phyloP scores from a whole-genome alignment of 176 grass and related monocot species.

The Carex littledalei region DNA sequence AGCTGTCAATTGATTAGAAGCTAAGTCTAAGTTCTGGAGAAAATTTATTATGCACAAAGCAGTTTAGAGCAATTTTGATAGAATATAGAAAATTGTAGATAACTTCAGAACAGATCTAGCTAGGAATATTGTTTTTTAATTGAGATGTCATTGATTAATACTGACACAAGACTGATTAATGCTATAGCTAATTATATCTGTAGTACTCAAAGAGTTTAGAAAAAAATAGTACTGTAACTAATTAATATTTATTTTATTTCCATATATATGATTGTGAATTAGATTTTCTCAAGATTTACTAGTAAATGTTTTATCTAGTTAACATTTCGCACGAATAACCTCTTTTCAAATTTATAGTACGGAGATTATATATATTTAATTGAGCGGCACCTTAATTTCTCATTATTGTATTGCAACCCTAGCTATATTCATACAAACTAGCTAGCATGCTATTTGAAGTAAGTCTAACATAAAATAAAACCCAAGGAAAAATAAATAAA shows the following conservation, averaged over 20 bases:
- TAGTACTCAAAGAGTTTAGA: not conserved
- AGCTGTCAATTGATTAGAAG: not conserved
- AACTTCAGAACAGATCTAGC: not conserved
- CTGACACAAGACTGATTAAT: not conserved
- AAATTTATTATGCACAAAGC: not conserved
- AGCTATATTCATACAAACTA: too few species aligned
- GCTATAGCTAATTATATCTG: not conserved
- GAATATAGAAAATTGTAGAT: not conserved
- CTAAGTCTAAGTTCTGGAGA: not conserved
- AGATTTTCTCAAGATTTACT: not conserved
- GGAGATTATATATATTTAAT: not conserved
- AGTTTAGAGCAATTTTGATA: not conserved
- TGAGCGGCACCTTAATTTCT: not conserved
- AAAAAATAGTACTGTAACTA: not conserved
- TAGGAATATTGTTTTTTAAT: not conserved
- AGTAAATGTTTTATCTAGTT: not conserved
- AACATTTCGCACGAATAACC: not conserved
- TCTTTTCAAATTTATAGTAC: not conserved
- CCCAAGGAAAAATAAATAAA: not conserved
- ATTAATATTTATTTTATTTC: not conserved
- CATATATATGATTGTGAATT: not conserved
- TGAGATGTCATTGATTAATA: not conserved
- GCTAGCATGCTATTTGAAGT: not conserved
- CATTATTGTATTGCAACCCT: not conserved
- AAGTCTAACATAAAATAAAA: not conserved